Base-by-base conservation (phyloP, 306 rosid genomes). In the Lupinus albus region DNA sequence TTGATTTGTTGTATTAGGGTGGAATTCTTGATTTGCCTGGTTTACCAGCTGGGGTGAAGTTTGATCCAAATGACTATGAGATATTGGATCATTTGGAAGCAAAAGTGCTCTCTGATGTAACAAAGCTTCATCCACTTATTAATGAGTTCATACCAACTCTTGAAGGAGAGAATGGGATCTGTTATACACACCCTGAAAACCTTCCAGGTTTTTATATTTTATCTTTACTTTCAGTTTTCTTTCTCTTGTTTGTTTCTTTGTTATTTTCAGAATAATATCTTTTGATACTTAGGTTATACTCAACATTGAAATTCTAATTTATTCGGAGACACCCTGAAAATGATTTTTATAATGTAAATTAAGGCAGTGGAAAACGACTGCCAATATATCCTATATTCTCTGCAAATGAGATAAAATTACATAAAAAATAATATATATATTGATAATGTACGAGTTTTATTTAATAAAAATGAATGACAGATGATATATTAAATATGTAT, bases 131-230 rank as follows among this genome's bases (percentile, higher is more conserved):
- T 82, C 96, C 96, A 1, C 89, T 91, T 1, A 86, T 88, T 44
- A 87, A 86, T 83, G 82, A 88, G 51, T 91, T 91, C 81, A 91
- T 91, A 57, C 91, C 91, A 47, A 88, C 96, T 0, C 92, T 91
- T 62, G 84, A 86, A 15, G 96, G 88, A 2, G 94, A 82, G 62
- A 82, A 91, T 59, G 97, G 97, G 13, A 93, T 93, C 53, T 93
- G 99, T 74, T 93, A 87, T 32, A 93, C 97, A 0, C 99, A 93
- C 73, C 97, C 96, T 30, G 88, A 91, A 77, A 88, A 85, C 47
- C 76, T 91, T 5, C 97, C 97, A 75, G 96, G 97, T 90, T 46
- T 5, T 38, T 2, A 20, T 61, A 10, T 21, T 35, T 45, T 45
- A 35, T 17, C 59, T 17, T 55, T 61, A 0, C 1, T 2, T 15